phyloP scores from a whole-genome alignment of 1,284 basidiomycete species.

The Athelia sp. region DNA sequence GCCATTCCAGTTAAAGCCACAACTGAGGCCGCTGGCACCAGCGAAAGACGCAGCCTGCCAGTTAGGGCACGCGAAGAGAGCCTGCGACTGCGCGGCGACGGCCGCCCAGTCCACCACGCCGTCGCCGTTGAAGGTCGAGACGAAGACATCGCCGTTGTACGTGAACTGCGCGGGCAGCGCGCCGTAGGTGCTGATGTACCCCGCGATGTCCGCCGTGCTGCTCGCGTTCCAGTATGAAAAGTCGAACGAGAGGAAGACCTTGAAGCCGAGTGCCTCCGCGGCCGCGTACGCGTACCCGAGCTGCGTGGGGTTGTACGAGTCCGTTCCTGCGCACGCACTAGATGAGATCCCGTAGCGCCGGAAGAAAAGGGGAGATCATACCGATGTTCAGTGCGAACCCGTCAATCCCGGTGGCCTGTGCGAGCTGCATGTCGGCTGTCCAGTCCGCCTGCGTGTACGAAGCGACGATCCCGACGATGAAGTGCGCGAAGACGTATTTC shows the following conservation, averaged over 20 bases:
- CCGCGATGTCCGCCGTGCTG: background rate
- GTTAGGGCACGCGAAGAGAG: slow-evolving; percentile 48
- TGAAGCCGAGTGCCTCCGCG: background rate
- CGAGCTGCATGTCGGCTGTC: slow-evolving; percentile 22
- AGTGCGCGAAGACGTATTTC: slow-evolving; percentile 6
- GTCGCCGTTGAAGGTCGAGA: slow-evolving; percentile 80
- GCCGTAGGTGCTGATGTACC: slow-evolving; percentile 52
- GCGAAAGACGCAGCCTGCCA: slow-evolving; percentile 40
- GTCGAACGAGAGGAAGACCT: background rate
- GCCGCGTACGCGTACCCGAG: background rate
- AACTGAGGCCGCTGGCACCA: slow-evolving; percentile 61
- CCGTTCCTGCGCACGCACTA: background rate
- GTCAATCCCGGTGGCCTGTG: slow-evolving; percentile 23
- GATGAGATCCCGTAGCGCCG: too few relatives aligned
- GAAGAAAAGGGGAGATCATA: too few relatives aligned
- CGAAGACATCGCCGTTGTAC: slow-evolving; percentile 52
- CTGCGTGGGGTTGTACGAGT: background rate
- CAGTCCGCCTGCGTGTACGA: slow-evolving; percentile 20
- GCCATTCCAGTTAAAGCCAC: slow-evolving; percentile 53
- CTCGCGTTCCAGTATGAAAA: background rate
- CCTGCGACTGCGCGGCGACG: slow-evolving; percentile 48
- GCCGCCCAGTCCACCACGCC: slow-evolving; percentile 64
- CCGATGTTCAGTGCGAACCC: background rate
- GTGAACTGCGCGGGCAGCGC: slow-evolving; percentile 62
- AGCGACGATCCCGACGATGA: slow-evolving; percentile 23